phyloP scores from a whole-genome alignment of 208 protist species.

The Trypanosoma congolense region DNA sequence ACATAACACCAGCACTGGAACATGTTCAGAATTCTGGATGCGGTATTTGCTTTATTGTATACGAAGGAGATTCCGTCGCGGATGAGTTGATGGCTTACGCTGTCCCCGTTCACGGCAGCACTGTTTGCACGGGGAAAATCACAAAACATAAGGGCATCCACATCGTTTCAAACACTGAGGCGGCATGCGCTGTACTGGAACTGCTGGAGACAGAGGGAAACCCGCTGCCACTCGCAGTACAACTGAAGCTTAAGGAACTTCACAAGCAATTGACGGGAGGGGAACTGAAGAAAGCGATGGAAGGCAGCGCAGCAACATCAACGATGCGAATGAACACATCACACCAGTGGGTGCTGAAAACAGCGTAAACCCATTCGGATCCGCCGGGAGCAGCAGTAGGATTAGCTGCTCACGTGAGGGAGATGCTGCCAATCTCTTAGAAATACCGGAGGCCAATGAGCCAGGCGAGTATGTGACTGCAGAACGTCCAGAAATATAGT shows the following conservation, averaged over 20 bases:
- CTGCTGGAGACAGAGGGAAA: slow-evolving; percentile 46
- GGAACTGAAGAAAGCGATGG: background rate
- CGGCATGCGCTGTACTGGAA: slow-evolving; percentile 26
- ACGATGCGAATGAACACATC: background rate
- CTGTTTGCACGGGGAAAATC: slow-evolving; percentile 39
- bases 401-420: too few relatives aligned
- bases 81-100: slow-evolving; percentile 58
- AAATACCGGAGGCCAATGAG: too few relatives aligned
- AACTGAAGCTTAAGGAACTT: slow-evolving; percentile 49
- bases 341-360: background rate
- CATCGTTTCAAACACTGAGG: slow-evolving; percentile 37
- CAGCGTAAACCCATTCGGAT: too few relatives aligned
- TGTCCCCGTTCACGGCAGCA: slow-evolving; percentile 24
- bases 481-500: too few relatives aligned
- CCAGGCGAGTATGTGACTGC: too few relatives aligned
- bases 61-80: slow-evolving; percentile 55
- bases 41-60: slow-evolving; percentile 55
- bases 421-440: too few relatives aligned
- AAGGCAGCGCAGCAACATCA: background rate
- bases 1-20: slow-evolving; percentile 62
- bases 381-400: too few relatives aligned
- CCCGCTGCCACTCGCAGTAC: slow-evolving; percentile 42
- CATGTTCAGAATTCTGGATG: slow-evolving; percentile 26
- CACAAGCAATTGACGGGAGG: slow-evolving; percentile 22
- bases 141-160: slow-evolving; percentile 33